A percentile compares a stretch with the other conserved stretches of the same genome.
Conservation (phyloP, 2,329 filamentous ascomycete species). For the Pleurostoma richardsiae region DNA sequence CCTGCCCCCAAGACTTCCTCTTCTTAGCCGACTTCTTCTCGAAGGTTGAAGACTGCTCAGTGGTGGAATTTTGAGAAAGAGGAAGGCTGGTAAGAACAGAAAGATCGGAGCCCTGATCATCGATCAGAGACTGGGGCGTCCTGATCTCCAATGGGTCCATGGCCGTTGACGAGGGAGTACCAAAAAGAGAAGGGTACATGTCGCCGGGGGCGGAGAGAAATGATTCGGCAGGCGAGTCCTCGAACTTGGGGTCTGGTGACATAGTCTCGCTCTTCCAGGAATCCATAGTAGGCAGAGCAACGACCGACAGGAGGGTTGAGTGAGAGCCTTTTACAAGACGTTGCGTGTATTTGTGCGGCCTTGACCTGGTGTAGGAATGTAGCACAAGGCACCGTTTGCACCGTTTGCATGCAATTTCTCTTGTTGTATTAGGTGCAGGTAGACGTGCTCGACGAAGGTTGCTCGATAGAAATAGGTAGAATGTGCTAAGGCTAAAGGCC, state of each 20-base stretch:
- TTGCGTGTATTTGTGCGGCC: background rate
- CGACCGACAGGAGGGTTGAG: constrained; percentile 4
- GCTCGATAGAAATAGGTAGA: constrained; percentile 28
- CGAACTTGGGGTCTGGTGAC: constrained; percentile 44
- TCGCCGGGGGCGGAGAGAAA: constrained; percentile 46
- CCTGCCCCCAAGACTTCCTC: constrained; percentile 97
- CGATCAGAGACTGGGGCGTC: constrained; percentile 37
- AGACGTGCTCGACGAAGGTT: constrained; percentile 7
- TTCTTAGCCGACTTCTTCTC: constrained; percentile 82
- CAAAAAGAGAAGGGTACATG: constrained; percentile 44
- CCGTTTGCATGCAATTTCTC: no score
- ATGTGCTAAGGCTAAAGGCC: constrained; percentile 7
- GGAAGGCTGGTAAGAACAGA: constrained; percentile 16
- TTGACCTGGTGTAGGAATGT: no score
- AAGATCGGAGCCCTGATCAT: constrained; percentile 22
- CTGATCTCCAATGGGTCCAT: constrained; percentile 44
- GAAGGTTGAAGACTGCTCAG: constrained; percentile 10
- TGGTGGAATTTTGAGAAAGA: background rate
- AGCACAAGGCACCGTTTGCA: no score
- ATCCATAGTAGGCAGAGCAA: constrained; percentile 28
- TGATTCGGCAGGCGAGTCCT: constrained; percentile 50
- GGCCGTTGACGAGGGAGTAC: constrained; percentile 19
- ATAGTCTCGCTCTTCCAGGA: constrained; percentile 30
- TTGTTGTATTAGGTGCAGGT: no score
- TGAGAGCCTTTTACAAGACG: constrained; percentile 10